Evolutionary conservation across 805 yeast species (phyloP), one percentile per base, ranked within the genome.

Genomic region (Hagleromyces aurorensis): DNA sequence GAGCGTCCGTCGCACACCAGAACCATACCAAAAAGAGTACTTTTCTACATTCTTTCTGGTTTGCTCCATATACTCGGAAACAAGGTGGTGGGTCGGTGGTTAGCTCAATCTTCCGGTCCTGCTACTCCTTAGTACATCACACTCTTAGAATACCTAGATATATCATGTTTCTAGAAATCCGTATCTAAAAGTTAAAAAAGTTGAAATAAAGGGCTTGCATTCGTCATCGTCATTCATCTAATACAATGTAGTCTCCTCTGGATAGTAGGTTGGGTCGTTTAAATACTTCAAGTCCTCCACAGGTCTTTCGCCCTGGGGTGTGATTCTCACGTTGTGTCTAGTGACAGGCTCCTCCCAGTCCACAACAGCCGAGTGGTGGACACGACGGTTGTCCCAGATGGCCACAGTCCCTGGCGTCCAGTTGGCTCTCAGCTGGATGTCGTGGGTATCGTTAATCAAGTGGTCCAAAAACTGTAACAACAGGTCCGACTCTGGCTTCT

Each of bases 351-450:
- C 63, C 40, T 69, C 78, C 76, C 82, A 79, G 44, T 79, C 87
- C 31, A 72, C 66, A 11, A 75, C 65, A 9, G 85, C 83, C 10
- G 79, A 61, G 52, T 80, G 87, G 13, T 69, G 57, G 5, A 74
- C 69, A 46, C 78, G 63, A 52, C 89, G 71, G 63, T 80, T 80
- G 48, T 80, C 89, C 87, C 87, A 80, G 16, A 78, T 55, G 14
- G 75, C 84, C 33, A 80, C 78, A 2, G 84, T 69, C 24, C 69
- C 67, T 30, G 75, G 73, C 48, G 73, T 77, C 80, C 84, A 80
- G 31, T 54, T 64, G 23, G 82, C 81, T 50, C 86, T 70, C 32
- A 77, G 62, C 39, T 78, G 81, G 40, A 77, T 64, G 50, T 77
- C 84, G 9, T 64, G 65, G 19, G 71, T 54, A 37, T 60, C 58